phyloP scores from a whole-genome alignment of 257 asterid species.

The Marsdenia floribunda region DNA sequence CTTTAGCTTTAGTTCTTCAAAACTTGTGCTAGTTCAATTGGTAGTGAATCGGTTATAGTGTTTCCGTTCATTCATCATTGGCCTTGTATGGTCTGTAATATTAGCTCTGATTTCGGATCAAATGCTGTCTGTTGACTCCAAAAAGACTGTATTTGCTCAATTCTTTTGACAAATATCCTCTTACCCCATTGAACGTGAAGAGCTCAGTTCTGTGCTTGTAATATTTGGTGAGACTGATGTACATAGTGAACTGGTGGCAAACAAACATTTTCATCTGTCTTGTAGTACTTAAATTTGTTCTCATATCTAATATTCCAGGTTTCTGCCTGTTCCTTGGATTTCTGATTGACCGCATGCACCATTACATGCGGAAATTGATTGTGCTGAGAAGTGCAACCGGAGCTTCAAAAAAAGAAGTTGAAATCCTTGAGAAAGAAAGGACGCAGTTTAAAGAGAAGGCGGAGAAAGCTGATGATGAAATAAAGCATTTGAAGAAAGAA shows the following conservation, averaged over 20 bases:
- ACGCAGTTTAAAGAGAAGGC: conserved; percentile 58
- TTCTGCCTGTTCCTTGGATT: conserved; percentile 80
- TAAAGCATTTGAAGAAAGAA: conserved; percentile 46
- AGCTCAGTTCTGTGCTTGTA: not conserved
- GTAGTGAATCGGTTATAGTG: not conserved
- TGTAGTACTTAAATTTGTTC: not conserved
- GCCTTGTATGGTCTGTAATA: not conserved
- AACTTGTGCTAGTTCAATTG: not conserved
- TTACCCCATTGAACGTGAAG: not conserved
- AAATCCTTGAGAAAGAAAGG: conserved; percentile 70
- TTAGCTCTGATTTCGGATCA: not conserved
- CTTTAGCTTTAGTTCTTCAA: not conserved
- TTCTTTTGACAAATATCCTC: not conserved
- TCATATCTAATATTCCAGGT: conserved; percentile 31
- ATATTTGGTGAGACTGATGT: not conserved
- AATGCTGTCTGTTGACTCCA: not conserved
- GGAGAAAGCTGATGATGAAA: conserved; percentile 51
- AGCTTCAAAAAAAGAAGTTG: conserved; percentile 55
- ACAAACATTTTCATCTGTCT: not conserved
- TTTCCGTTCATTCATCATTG: not conserved
- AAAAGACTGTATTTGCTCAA: not conserved
- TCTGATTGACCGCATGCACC: conserved; percentile 89
- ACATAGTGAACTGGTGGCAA: not conserved
- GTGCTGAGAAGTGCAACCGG: conserved; percentile 52
- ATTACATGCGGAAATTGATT: conserved; percentile 60